Conservation (phyloP, 208 protist genomes). For the Leishmania amazonensis region DNA sequence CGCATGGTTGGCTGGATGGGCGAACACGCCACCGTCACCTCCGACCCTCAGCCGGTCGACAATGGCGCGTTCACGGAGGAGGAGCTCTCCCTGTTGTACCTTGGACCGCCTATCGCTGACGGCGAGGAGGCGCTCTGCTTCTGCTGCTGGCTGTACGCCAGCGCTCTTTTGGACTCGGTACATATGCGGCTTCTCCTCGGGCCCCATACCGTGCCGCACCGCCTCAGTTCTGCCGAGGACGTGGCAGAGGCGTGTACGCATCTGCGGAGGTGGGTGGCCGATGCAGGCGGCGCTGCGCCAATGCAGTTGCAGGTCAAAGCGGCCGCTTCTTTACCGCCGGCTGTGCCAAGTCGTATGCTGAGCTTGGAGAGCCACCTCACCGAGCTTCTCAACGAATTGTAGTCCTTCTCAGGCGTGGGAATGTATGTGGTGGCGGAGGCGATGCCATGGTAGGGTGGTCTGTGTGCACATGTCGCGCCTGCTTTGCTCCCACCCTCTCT, state of each 20-base stretch:
- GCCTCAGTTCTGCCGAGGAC: slow-evolving; percentile 4
- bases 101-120: slow-evolving; percentile 4
- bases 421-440: not conserved
- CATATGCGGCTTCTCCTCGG: slow-evolving; percentile 26
- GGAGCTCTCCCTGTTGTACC: slow-evolving; percentile 3
- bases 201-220: slow-evolving; percentile 11
- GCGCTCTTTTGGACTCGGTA: slow-evolving; percentile 17
- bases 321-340: not conserved
- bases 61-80: slow-evolving; percentile 11
- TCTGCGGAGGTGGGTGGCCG: slow-evolving; percentile 3
- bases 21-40: slow-evolving; percentile 8
- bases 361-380: slow-evolving; percentile 17
- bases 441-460: not conserved
- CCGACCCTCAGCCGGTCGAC: slow-evolving; percentile 5
- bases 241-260: slow-evolving; percentile 9
- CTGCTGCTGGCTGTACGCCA: slow-evolving; percentile 32
- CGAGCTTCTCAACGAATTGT: slow-evolving; percentile 10
- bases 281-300: not conserved
- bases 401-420: not conserved
- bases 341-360: slow-evolving; percentile 21
- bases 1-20: slow-evolving; percentile 27
- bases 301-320: slow-evolving; percentile 8
- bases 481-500: not conserved
- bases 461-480: not conserved
- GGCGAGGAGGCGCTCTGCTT: slow-evolving; percentile 16